Evolutionary conservation across 2,329 filamentous ascomycete species (phyloP).

Genomic region (Colletotrichum cereale): DNA sequence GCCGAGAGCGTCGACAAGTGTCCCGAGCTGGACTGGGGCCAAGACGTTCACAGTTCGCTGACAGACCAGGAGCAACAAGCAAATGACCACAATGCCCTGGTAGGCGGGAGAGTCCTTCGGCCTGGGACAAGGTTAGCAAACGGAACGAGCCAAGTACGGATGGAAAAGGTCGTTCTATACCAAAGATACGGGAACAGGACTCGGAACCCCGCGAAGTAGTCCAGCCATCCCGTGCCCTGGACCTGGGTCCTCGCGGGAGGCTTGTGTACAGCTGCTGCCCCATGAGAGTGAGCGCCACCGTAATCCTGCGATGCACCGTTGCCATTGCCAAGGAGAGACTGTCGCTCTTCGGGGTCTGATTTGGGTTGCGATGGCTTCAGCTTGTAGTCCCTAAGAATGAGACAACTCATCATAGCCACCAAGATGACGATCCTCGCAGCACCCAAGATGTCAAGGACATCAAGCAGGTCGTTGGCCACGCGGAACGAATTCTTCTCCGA

Average conservation of each 20-base stretch:
- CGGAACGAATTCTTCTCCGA: constrained; percentile 47
- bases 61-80: constrained; percentile 54
- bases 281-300: constrained; percentile 42
- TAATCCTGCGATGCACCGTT: constrained; percentile 48
- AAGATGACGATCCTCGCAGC: constrained; percentile 50
- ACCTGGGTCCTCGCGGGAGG: constrained; percentile 46
- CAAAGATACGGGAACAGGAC: constrained; percentile 61
- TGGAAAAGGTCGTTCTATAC: constrained; percentile 42
- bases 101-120: constrained; percentile 56
- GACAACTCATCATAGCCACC: constrained; percentile 50
- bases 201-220: constrained; percentile 60
- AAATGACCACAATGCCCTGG: constrained; percentile 56
- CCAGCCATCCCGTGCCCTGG: constrained; percentile 56
- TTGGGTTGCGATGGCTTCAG: constrained; percentile 45
- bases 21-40: constrained; percentile 57
- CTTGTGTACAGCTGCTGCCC: constrained; percentile 3
- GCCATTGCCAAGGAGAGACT: constrained; percentile 56
- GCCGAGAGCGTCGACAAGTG: constrained; percentile 55
- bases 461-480: constrained; percentile 47
- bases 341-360: constrained; percentile 51
- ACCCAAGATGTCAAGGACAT: constrained; percentile 48
- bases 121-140: constrained; percentile 46
- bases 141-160: too few relatives aligned
- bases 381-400: constrained; percentile 50
- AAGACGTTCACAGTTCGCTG: constrained; percentile 60